Evolutionary conservation across 768 basidiomycete genomes (phyloP).

Genomic region (Hypholoma sublateritium): DNA sequence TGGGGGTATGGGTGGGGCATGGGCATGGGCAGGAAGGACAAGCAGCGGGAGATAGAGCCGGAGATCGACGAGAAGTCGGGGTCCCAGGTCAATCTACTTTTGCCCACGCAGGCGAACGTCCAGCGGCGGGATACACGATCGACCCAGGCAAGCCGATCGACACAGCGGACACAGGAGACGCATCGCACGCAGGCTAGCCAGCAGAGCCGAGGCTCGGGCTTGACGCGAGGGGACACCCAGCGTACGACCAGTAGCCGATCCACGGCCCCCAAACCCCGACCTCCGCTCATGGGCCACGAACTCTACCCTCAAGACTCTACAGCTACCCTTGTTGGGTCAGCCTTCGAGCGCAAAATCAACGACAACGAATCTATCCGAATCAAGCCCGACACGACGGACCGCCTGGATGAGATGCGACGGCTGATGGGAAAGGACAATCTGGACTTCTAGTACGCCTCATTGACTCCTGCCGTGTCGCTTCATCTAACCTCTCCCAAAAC

Average conservation of each 20-base stretch:
- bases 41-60: slow-evolving; percentile 28
- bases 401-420: slow-evolving; percentile 61
- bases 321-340: slow-evolving; percentile 75
- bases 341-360: slow-evolving; percentile 65
- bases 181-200: slow-evolving; percentile 29
- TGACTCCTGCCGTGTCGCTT: slow-evolving; percentile 1
- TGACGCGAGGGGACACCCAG: slow-evolving; percentile 26
- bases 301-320: slow-evolving; percentile 61
- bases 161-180: slow-evolving; percentile 26
- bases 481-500: slow-evolving; percentile 6
- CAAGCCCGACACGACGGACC: slow-evolving; percentile 55
- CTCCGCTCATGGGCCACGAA: slow-evolving; percentile 34
- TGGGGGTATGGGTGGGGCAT: slow-evolving; percentile 77
- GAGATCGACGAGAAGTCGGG: slow-evolving; percentile 25
- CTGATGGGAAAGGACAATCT: slow-evolving; percentile 67
- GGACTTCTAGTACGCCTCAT: slow-evolving; percentile 69
- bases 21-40: slow-evolving; percentile 51
- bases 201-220: slow-evolving; percentile 25
- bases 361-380: slow-evolving; percentile 57
- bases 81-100: slow-evolving; percentile 29
- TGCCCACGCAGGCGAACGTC: slow-evolving; percentile 38
- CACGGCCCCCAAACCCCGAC: slow-evolving; percentile 36
- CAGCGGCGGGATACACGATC: slow-evolving; percentile 28
- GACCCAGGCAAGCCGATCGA: slow-evolving; percentile 35
- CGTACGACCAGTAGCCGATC: slow-evolving; percentile 28